A percentile compares a stretch with the other conserved stretches of the same genome.
Conservation (phyloP, 495 filamentous ascomycete species). For the Aspergillus campestris region DNA sequence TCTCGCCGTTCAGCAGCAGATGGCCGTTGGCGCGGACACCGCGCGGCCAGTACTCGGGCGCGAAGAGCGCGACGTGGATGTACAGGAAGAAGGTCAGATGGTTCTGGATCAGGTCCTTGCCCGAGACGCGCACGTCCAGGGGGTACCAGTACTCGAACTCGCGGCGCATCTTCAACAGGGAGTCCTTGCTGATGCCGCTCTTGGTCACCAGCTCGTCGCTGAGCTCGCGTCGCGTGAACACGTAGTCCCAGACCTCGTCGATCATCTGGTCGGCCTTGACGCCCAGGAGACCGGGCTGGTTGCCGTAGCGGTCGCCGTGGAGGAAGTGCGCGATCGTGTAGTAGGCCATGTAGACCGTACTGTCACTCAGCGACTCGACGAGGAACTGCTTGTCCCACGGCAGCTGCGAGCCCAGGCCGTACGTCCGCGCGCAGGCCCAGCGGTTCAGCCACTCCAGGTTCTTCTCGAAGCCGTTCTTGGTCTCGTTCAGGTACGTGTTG, state of each 20-base stretch:
- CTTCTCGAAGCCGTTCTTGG: conserved; percentile 74
- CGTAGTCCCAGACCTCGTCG: conserved; percentile 94
- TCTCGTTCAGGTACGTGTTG: conserved; percentile 71
- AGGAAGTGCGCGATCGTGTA: conserved; percentile 90
- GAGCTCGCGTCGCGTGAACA: conserved; percentile 64
- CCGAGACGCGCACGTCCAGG: conserved; percentile 72
- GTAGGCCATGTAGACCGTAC: conserved; percentile 93
- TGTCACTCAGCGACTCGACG: conserved; percentile 87
- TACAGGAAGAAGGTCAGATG: conserved; percentile 97
- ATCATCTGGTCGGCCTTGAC: conserved; percentile 82
- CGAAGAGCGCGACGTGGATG: conserved; percentile 85
- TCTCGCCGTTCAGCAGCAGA: conserved; percentile 87
- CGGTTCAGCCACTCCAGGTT: conserved; percentile 86
- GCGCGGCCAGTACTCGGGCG: conserved; percentile 75
- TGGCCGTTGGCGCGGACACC: conserved; percentile 85
- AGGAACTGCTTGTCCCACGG: conserved; percentile 91
- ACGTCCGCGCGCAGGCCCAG: conserved; percentile 90
- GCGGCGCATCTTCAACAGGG: conserved; percentile 67
- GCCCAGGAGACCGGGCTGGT: conserved; percentile 53
- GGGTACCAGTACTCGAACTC: conserved; percentile 98
- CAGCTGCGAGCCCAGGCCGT: conserved; percentile 86
- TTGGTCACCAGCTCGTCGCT: conserved; percentile 53
- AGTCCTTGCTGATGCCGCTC: conserved; percentile 60
- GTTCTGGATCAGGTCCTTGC: conserved; percentile 81
- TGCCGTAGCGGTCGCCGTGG: conserved; percentile 74